phyloP scores from a whole-genome alignment of 768 basidiomycete species.

The Naganishia friedmannii region DNA sequence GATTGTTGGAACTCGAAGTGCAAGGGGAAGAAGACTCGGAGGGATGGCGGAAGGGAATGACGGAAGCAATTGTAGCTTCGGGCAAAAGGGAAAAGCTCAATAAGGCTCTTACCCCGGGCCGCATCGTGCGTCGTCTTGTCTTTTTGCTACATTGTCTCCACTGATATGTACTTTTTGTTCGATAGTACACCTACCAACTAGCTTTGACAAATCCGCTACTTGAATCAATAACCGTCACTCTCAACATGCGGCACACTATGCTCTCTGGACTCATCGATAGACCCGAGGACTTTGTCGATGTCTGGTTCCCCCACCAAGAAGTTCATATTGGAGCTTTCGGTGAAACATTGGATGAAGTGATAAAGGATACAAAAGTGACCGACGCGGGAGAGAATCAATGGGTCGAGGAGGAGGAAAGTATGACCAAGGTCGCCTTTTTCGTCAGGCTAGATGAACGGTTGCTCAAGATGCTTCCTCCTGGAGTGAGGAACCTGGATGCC shows the following conservation, averaged over 20 bases:
- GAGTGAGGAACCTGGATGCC: too few relatives aligned
- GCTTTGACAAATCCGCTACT: slow-evolving; percentile 92
- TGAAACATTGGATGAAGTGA: neutral
- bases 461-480: neutral
- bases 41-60: neutral
- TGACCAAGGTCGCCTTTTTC: slow-evolving; percentile 18
- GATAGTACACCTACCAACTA: slow-evolving; percentile 79
- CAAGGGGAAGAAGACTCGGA: slow-evolving; percentile 27
- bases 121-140: slow-evolving; percentile 33
- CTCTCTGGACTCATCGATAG: neutral
- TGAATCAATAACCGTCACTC: slow-evolving; percentile 87
- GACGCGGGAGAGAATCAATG: neutral
- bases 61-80: neutral
- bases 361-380: neutral
- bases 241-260: slow-evolving; percentile 58
- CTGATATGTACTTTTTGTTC: neutral
- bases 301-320: slow-evolving; percentile 2
- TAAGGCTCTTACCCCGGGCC: slow-evolving; percentile 33
- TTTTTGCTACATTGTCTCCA: neutral
- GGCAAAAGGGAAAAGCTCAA: slow-evolving; percentile 42
- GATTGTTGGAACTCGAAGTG: slow-evolving; percentile 29
- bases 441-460: neutral
- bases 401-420: slow-evolving; percentile 22
- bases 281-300: neutral
- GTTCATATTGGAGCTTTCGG: slow-evolving; percentile 9